Percentiles rank a stretch among this genome's conserved stretches.
These are phyloP conservation scores for slime mould (Dictyostelium discoideum) DNA, from an alignment of 78 protist genomes.

Conservation along the genomic window DNA sequence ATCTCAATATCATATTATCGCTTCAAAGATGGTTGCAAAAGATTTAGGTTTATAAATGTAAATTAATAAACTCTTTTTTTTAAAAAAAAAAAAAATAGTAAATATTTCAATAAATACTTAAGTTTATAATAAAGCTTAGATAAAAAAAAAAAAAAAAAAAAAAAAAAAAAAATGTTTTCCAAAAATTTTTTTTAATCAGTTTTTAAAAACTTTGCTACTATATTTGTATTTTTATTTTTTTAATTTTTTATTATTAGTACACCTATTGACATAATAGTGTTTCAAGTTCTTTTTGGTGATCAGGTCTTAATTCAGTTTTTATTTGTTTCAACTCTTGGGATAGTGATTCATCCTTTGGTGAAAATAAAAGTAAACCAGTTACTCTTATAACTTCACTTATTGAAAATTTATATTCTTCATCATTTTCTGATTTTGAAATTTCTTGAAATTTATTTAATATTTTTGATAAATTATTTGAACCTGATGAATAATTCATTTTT, in stretches of 20 bases:
- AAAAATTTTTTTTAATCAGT: no score
- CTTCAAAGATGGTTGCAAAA: slow-evolving; percentile 87
- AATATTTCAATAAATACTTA: not conserved
- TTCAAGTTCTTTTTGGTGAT: not conserved
- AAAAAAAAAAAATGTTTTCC: no score
- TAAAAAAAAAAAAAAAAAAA: no score
- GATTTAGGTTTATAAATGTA: slow-evolving; percentile 70
- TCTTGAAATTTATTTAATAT: not conserved
- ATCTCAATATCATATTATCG: slow-evolving; percentile 78
- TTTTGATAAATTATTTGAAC: not conserved
- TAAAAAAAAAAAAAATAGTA: no score
- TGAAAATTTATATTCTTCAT: not conserved
- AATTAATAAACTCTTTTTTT: not conserved
- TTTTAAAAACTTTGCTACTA: no score
- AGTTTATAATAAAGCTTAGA: not conserved
- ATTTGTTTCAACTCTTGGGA: not conserved
- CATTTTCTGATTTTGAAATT: not conserved
- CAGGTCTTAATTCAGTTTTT: not conserved
- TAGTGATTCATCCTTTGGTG: not conserved
- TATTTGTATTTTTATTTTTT: not conserved
- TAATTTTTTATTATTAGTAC: not conserved
- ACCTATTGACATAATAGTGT: not conserved
- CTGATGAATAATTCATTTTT: not conserved
- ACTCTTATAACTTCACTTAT: not conserved
- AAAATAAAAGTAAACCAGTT: not conserved